phyloP scores from a whole-genome alignment of 192 early-diverging fungal species.

The Rhizophagus clarus region DNA sequence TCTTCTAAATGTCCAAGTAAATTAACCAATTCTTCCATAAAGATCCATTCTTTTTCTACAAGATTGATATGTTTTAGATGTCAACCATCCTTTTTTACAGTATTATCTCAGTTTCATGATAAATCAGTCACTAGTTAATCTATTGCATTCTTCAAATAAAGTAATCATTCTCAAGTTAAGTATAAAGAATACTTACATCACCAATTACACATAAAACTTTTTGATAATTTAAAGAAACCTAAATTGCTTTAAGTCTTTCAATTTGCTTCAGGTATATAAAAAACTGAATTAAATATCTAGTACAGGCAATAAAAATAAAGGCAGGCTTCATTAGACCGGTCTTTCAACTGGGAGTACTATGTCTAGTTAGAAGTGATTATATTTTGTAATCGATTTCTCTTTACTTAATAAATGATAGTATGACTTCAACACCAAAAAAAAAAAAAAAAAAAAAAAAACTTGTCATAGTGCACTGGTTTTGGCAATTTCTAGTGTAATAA shows the following conservation, averaged over 20 bases:
- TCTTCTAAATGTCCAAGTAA: too few relatives aligned
- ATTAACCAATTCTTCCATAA: too few relatives aligned
- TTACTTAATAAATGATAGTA: too few relatives aligned
- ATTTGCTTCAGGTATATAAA: background rate
- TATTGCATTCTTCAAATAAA: conserved; percentile 5
- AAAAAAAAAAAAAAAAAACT: too few relatives aligned
- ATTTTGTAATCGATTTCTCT: too few relatives aligned
- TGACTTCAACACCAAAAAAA: too few relatives aligned
- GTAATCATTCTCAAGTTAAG: background rate
- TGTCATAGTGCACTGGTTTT: too few relatives aligned
- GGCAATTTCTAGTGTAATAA: too few relatives aligned
- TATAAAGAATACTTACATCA: background rate
- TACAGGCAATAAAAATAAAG: background rate
- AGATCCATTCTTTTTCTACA: background rate
- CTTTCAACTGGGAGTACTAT: too few relatives aligned
- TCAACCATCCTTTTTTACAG: background rate
- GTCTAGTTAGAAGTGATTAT: too few relatives aligned
- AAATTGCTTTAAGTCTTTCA: background rate
- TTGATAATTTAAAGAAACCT: background rate
- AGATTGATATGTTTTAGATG: background rate
- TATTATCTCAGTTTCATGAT: background rate
- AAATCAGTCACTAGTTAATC: background rate
- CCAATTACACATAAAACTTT: background rate
- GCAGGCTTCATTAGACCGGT: too few relatives aligned
- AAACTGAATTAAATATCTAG: background rate